Conservation (phyloP, 805 yeast genomes). For the Isabelozyma pseudorhagii region DNA sequence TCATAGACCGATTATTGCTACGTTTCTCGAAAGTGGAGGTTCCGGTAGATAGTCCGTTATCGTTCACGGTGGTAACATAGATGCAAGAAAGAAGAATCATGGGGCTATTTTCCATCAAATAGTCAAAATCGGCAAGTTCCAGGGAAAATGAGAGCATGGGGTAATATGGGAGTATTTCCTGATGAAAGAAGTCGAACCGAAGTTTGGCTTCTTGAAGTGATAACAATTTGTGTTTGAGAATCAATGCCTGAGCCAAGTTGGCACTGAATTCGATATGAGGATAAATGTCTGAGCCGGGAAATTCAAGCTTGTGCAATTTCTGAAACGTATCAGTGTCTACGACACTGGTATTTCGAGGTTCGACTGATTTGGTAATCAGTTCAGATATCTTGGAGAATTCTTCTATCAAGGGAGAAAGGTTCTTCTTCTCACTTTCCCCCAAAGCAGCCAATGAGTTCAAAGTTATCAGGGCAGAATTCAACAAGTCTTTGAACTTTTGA, state of each 20-base stretch:
- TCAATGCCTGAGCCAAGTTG: conserved; percentile 28
- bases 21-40: conserved; percentile 1
- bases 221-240: conserved; percentile 29
- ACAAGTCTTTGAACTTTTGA: conserved; percentile 9
- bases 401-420: background rate
- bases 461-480: conserved; percentile 5
- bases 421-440: background rate
- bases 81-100: conserved; percentile 41
- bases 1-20: conserved; percentile 28
- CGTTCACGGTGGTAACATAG: conserved; percentile 46
- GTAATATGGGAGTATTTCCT: conserved; percentile 43
- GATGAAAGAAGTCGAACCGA: conserved; percentile 32
- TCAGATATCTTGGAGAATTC: background rate
- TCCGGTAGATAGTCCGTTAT: conserved; percentile 13
- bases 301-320: background rate
- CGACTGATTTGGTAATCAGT: background rate
- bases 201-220: conserved; percentile 28
- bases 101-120: conserved; percentile 41
- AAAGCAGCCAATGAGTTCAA: background rate
- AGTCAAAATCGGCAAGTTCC: conserved; percentile 32
- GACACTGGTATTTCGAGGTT: background rate
- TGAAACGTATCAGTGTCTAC: background rate
- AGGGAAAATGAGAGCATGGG: conserved; percentile 46
- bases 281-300: background rate
- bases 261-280: background rate